Conservation (phyloP, 305 asterid species). For the Fraxinus floribunda region DNA sequence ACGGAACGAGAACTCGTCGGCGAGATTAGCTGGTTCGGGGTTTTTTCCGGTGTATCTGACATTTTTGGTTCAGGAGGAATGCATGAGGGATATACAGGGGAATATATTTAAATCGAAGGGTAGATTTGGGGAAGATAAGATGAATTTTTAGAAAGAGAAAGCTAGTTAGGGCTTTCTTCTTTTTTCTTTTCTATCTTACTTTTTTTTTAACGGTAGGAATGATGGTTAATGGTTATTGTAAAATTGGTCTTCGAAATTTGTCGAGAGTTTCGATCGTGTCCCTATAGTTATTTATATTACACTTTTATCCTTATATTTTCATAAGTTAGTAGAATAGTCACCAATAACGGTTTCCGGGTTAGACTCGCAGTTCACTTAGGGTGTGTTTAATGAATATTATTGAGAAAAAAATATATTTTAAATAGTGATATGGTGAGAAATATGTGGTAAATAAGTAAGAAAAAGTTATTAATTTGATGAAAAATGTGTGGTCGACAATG, state of each 20-base stretch:
- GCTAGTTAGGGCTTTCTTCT: background rate
- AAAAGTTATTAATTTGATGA: too few species aligned
- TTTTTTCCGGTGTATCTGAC: constrained; percentile 41
- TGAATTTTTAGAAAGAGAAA: background rate
- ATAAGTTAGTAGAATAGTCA: background rate
- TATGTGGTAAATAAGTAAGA: too few species aligned
- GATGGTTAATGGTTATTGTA: background rate
- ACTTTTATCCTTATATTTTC: background rate
- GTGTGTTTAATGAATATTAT: too few species aligned
- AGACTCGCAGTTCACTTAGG: too few species aligned
- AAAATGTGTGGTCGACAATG: too few species aligned
- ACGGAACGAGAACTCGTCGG: constrained; percentile 84
- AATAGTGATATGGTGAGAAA: too few species aligned
- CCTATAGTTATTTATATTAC: background rate
- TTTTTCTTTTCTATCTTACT: background rate
- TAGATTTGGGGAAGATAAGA: constrained; percentile 6
- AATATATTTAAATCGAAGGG: background rate
- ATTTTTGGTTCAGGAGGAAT: constrained; percentile 18
- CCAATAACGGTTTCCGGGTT: background rate
- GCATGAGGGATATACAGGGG: background rate
- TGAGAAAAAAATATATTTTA: too few species aligned
- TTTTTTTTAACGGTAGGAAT: background rate
- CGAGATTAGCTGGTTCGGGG: constrained; percentile 31
- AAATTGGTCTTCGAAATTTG: background rate
- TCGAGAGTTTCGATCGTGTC: background rate